Conservation (phyloP, 805 yeast genomes). For the Yamadazyma tumulicola region DNA sequence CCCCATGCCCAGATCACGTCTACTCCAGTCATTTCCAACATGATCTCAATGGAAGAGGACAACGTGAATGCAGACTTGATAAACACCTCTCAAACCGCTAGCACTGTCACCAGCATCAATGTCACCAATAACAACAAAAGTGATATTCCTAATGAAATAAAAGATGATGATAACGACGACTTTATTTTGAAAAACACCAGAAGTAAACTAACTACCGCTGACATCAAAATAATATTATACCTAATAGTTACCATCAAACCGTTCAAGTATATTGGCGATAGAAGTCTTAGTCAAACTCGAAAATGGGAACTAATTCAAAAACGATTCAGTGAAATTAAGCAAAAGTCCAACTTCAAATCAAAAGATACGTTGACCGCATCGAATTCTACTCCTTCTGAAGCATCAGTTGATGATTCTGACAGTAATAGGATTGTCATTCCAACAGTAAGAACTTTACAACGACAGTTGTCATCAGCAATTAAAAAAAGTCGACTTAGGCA, state of each 20-base stretch:
- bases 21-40: no score
- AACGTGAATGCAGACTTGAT: no score
- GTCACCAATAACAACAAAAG: no score
- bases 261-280: slow-evolving; percentile 35
- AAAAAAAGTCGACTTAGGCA: slow-evolving; percentile 19
- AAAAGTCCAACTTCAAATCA: background rate
- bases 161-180: slow-evolving; percentile 2
- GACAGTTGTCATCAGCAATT: slow-evolving; percentile 32
- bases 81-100: no score
- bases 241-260: slow-evolving; percentile 30
- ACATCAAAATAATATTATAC: slow-evolving; percentile 27
- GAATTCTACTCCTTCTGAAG: background rate
- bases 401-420: background rate
- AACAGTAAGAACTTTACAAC: slow-evolving; percentile 35
- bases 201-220: slow-evolving; percentile 24
- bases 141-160: no score
- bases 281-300: slow-evolving; percentile 28
- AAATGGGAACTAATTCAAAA: slow-evolving; percentile 34
- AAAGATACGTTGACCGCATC: slow-evolving; percentile 3
- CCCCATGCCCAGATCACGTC: no score
- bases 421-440: slow-evolving; percentile 18
- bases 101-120: no score
- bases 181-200: slow-evolving; percentile 11
- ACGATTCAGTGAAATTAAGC: slow-evolving; percentile 19
- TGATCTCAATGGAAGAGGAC: no score